These are phyloP conservation scores for Mucor plumbeus DNA, from an alignment of 371 early-diverging fungal genomes.

Conservation along the genomic window DNA sequence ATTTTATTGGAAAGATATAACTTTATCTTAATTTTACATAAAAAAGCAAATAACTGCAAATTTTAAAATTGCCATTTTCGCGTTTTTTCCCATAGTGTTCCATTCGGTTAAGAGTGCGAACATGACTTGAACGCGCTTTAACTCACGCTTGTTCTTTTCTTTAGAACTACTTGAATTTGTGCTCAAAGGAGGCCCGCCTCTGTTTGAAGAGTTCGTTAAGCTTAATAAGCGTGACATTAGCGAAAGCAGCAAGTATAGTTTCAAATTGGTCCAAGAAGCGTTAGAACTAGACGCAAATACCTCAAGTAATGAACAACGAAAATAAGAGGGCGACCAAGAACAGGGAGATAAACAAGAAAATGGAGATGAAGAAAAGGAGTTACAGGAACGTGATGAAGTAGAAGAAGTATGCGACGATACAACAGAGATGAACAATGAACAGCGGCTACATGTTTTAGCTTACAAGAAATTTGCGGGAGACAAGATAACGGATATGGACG, in stretches of 20 bases:
- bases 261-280: conserved; percentile 24
- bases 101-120: conserved; percentile 10
- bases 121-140: conserved; percentile 4
- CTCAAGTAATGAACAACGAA: conserved; percentile 25
- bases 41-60: too few species aligned
- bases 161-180: conserved; percentile 13
- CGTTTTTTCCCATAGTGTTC: too few species aligned
- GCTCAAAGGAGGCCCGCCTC: too few species aligned
- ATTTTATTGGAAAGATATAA: too few species aligned
- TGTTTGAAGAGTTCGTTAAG: too few species aligned
- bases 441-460: conserved; percentile 16
- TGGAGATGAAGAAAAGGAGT: conserved; percentile 6
- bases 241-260: conserved; percentile 15
- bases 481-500: conserved; percentile 16
- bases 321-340: conserved; percentile 36
- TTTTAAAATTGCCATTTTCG: too few species aligned
- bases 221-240: conserved; percentile 14
- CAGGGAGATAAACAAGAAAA: conserved; percentile 19
- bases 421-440: conserved; percentile 14
- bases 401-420: conserved; percentile 14
- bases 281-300: conserved; percentile 21
- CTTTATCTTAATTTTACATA: too few species aligned
- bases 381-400: conserved; percentile 13
- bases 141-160: conserved; percentile 7
- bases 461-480: conserved; percentile 9